Evolutionary conservation across 1,284 basidiomycete genomes (phyloP).

Genomic region (Ustilago curta): DNA sequence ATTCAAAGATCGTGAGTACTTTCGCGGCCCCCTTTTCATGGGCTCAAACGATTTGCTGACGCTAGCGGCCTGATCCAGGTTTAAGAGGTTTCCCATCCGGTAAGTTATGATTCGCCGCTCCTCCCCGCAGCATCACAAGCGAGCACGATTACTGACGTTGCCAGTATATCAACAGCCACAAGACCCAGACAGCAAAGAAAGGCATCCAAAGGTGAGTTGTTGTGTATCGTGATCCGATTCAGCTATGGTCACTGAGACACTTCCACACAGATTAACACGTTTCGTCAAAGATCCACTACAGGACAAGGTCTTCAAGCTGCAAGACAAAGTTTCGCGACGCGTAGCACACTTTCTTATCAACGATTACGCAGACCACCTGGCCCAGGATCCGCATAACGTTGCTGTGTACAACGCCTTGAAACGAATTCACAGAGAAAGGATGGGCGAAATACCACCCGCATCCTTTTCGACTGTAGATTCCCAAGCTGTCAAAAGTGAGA

Average conservation of each 20-base stretch:
- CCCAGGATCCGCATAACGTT: slow-evolving; percentile 1
- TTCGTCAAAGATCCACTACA: slow-evolving; percentile 2
- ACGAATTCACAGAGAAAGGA: background rate
- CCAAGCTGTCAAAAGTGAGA: too few relatives aligned
- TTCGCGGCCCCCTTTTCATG: too few relatives aligned
- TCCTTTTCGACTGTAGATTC: too few relatives aligned
- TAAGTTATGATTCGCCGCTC: too few relatives aligned
- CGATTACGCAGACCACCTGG: slow-evolving; percentile 5
- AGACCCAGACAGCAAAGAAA: background rate
- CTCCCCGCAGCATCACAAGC: too few relatives aligned
- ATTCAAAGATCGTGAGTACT: background rate
- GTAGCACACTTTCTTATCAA: slow-evolving; percentile 1
- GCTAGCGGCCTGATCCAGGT: background rate
- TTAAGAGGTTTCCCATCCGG: too few relatives aligned
- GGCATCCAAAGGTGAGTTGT: background rate
- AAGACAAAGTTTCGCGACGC: background rate
- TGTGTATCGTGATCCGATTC: background rate
- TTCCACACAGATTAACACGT: background rate
- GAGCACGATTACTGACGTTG: too few relatives aligned
- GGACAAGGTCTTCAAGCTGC: background rate
- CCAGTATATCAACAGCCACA: too few relatives aligned
- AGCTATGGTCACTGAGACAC: background rate
- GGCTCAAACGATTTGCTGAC: background rate
- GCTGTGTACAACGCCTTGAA: slow-evolving; percentile 4
- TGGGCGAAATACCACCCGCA: too few relatives aligned